phyloP scores from a whole-genome alignment of 257 asterid species.

The Lavandula angustifolia region DNA sequence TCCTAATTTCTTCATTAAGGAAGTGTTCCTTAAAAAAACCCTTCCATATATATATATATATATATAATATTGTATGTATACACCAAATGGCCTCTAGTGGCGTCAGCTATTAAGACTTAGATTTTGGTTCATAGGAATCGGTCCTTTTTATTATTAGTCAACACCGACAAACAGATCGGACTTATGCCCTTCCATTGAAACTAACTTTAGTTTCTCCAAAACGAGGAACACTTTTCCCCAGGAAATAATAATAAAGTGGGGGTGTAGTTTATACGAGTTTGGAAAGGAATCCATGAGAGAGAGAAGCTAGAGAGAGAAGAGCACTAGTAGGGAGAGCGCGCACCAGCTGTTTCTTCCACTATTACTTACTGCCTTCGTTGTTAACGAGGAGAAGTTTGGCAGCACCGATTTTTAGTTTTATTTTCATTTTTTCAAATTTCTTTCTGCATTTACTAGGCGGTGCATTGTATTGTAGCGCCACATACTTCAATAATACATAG shows the following conservation, averaged over 20 bases:
- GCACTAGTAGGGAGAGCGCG: neutral
- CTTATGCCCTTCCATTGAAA: neutral
- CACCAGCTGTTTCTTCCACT: slow-evolving; percentile 39
- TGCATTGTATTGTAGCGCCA: neutral
- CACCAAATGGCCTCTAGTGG: too few species aligned
- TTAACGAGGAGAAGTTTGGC: slow-evolving; percentile 33
- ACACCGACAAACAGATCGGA: neutral
- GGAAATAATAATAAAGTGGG: too few species aligned
- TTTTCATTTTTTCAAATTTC: slow-evolving; percentile 2
- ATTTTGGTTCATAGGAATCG: too few species aligned
- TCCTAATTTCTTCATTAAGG: too few species aligned
- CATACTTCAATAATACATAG: too few species aligned
- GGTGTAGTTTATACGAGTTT: neutral
- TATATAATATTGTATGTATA: too few species aligned
- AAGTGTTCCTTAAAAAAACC: too few species aligned
- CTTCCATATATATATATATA: too few species aligned
- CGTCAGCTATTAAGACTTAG: too few species aligned
- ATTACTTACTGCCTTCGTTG: slow-evolving; percentile 42
- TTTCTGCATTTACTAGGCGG: slow-evolving; percentile 12
- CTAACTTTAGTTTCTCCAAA: neutral
- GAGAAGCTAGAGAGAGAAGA: neutral
- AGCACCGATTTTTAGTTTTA: neutral
- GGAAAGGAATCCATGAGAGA: neutral
- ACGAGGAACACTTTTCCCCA: too few species aligned
- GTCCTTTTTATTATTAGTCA: too few species aligned